Percentiles rank a stretch among this genome's conserved stretches.
Conservation (phyloP, 2,329 filamentous ascomycete genomes). For the Exophiala xenobiotica region DNA sequence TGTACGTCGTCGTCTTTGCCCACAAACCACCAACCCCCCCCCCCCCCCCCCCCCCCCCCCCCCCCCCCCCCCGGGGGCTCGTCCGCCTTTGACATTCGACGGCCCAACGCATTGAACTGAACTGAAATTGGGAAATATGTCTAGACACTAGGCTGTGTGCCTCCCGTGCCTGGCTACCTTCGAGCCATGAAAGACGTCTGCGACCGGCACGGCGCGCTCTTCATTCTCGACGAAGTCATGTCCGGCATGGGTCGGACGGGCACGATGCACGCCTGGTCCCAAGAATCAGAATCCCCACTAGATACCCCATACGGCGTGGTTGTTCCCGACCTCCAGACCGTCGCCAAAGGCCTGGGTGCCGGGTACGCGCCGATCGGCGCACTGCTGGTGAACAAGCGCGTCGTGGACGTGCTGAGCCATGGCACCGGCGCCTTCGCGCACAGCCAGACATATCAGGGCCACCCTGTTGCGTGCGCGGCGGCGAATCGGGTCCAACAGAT, state of each 20-base stretch:
- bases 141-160: constrained; percentile 69
- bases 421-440: constrained; percentile 54
- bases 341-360: constrained; percentile 60
- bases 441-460: constrained; percentile 59
- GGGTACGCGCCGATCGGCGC: constrained; percentile 57
- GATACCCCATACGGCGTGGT: too few species aligned
- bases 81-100: too few species aligned
- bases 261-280: constrained; percentile 59
- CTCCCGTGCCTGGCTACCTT: constrained; percentile 67
- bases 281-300: too few species aligned
- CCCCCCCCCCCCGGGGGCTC: too few species aligned
- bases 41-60: too few species aligned
- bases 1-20: too few species aligned
- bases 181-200: constrained; percentile 67
- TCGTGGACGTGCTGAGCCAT: constrained; percentile 49
- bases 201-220: constrained; percentile 62
- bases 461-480: constrained; percentile 56
- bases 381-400: constrained; percentile 50
- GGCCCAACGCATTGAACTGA: too few species aligned
- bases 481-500: constrained; percentile 51
- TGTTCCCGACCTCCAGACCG: constrained; percentile 58
- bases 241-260: constrained; percentile 59
- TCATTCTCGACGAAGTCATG: constrained; percentile 69
- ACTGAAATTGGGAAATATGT: too few species aligned
- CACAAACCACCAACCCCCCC: too few species aligned